Base-by-base conservation (phyloP, 768 basidiomycete genomes). In the Phlebiopsis flavidoalba region DNA sequence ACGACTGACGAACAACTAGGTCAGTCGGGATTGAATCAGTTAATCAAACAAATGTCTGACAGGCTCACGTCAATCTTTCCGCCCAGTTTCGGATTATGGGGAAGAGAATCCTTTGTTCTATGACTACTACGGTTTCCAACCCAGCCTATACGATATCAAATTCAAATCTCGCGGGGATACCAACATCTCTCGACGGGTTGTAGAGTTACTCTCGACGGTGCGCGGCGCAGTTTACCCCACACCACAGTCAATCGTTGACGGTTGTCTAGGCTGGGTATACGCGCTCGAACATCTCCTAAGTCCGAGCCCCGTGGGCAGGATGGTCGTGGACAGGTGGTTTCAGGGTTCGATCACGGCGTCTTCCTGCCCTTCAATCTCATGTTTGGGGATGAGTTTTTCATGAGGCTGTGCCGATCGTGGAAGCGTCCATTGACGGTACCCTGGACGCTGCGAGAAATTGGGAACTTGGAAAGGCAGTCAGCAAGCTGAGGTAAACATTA, bases 331-430 rank as follows among this genome's bases (percentile, higher is more conserved):
- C 85, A 83, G 67, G 51, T 66, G 50, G 87, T 85, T 0, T 81
- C 87, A 0, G 89, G 89, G 6, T 72, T 91, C 0, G 89, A 91
- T 67, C 89, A 91, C 66, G 91, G 90, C 22, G 88, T 91, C 49
- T 92, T 91, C 69, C 76, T 93, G 12, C 91, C 91, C 1, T 90
- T 92, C 77, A 76, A 79, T 49, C 69, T 87, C 61, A 92, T 92
- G 90, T 91, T 92, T 66, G 87, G 87, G 7, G 80, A 85, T 51
- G 79, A 80, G 51, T 80, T n/a, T n/a, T n/a, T 85, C 59, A 77
- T 68, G 24, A n/a, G n/a, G 77, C 80, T 5, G 73, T 92, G 17
- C 91, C 91, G 2, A 80, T 92, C 66, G 81, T 91, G 19, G 80
- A 91, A 73, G 85, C 83, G 1, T 85, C 84, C 37, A 85, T 91